phyloP scores from a whole-genome alignment of 1,284 basidiomycete genomes.

The Ceraceosorus guamensis region DNA sequence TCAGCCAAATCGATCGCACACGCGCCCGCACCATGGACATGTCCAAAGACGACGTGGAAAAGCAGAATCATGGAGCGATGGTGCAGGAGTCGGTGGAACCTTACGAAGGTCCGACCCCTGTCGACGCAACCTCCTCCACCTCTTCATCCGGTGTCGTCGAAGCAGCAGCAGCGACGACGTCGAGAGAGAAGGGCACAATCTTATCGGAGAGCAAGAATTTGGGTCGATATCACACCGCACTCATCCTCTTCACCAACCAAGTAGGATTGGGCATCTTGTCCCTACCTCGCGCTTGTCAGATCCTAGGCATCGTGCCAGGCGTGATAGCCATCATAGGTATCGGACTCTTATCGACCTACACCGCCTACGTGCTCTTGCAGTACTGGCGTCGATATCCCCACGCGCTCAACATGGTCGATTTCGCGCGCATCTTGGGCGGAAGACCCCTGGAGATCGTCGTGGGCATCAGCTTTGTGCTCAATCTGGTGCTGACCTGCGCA shows the following conservation, averaged over 20 bases:
- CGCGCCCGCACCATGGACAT: no score
- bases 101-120: no score
- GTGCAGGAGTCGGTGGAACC: no score
- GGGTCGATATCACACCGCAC: background rate
- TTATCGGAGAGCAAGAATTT: background rate
- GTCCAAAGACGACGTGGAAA: no score
- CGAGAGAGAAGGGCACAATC: no score
- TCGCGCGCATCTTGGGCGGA: background rate
- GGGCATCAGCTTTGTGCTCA: background rate
- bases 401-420: background rate
- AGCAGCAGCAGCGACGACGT: no score
- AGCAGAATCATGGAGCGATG: no score
- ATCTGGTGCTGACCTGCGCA: background rate
- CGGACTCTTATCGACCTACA: background rate
- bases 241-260: background rate
- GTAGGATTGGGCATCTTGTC: background rate
- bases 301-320: background rate
- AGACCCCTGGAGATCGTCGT: background rate
- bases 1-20: no score
- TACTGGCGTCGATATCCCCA: background rate
- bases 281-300: background rate
- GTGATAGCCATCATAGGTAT: background rate
- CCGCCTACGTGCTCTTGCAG: background rate
- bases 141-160: no score
- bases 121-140: no score